Evolutionary conservation across 345 rosid genomes (phyloP).

Genomic region (Erodium maritimum): DNA sequence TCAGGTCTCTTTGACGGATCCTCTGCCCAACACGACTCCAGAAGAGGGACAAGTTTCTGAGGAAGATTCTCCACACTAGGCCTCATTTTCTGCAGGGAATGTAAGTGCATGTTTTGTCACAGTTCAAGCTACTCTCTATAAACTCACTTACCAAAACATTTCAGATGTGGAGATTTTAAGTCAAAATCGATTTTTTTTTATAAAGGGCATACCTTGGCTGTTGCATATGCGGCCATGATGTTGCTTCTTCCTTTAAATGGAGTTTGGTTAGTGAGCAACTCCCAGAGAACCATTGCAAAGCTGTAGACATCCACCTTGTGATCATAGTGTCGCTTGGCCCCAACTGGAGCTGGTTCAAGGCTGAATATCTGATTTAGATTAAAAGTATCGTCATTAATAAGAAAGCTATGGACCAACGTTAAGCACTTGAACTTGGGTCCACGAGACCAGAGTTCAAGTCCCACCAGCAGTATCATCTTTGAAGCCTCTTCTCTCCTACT

Average conservation of each 20-base stretch:
- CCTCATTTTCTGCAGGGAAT: conserved; percentile 33
- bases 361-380: conserved; percentile 26
- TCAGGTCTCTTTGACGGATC: conserved; percentile 43
- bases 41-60: conserved; percentile 17
- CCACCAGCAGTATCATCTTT: too few species aligned
- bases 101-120: neutral
- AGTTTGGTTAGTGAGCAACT: conserved; percentile 38
- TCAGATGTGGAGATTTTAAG: too few species aligned
- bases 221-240: conserved; percentile 25
- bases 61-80: conserved; percentile 39
- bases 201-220: conserved; percentile 3
- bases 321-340: conserved; percentile 42
- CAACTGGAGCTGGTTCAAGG: conserved; percentile 26
- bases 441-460: too few species aligned
- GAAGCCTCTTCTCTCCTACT: too few species aligned
- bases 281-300: conserved; percentile 53
- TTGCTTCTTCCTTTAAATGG: conserved; percentile 30
- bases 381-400: conserved; percentile 2
- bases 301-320: conserved; percentile 72
- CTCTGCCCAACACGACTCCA: conserved; percentile 46
- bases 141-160: too few species aligned
- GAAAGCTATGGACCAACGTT: neutral
- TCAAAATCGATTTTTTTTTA: too few species aligned
- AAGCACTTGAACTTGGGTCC: too few species aligned
- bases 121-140: neutral